These are phyloP conservation scores for Scenedesmus sp. DNA, from an alignment of 163 green algal species.

Conservation along the genomic window DNA sequence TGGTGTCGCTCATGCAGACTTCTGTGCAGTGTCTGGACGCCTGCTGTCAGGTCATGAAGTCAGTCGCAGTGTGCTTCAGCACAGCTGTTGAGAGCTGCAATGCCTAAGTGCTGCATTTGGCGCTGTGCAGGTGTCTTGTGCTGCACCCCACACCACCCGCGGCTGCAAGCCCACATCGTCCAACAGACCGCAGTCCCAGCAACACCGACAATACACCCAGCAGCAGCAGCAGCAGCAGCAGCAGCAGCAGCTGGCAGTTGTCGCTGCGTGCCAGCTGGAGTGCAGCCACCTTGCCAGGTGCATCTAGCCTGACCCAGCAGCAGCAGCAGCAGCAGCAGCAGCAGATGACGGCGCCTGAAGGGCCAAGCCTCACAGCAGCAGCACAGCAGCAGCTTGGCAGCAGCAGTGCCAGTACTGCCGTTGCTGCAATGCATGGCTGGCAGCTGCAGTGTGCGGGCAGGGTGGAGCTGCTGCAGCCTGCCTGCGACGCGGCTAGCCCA, in stretches of 20 bases:
- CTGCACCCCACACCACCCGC: neutral
- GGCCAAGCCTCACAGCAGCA: neutral
- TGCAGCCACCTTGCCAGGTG: neutral
- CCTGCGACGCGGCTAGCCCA: neutral
- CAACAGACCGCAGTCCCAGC: neutral
- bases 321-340: neutral
- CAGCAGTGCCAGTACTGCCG: neutral
- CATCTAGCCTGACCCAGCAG: neutral
- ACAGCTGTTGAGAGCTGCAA: too few species aligned
- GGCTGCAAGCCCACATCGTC: neutral
- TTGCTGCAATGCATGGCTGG: neutral
- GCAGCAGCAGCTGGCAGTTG: neutral
- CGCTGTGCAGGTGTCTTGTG: conserved; percentile 36
- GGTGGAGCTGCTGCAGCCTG: neutral
- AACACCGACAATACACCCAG: too few species aligned
- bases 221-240: conserved; percentile 8
- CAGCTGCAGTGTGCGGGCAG: neutral
- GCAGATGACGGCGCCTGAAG: neutral
- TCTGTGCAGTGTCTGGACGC: too few species aligned
- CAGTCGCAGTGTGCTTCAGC: too few species aligned
- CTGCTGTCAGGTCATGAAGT: too few species aligned
- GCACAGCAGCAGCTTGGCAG: neutral
- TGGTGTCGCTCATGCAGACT: too few species aligned
- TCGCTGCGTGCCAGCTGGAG: neutral
- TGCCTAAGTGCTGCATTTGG: too few species aligned